Evolutionary conservation across 805 yeast genomes (phyloP).

Genomic region (Wickerhamomyces canadensis): DNA sequence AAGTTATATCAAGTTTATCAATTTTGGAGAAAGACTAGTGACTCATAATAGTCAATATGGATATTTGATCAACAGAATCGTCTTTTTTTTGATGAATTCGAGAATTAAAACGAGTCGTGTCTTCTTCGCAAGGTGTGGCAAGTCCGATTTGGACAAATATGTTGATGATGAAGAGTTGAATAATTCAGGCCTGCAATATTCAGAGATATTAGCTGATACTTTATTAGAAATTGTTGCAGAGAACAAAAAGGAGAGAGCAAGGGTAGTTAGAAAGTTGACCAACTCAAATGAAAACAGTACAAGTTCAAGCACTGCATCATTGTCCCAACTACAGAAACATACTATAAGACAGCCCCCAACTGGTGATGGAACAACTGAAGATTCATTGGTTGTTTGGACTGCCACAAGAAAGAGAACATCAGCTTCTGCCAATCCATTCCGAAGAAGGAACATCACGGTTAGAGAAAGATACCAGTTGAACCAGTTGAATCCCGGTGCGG

Average conservation of each 20-base stretch:
- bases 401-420: constrained; percentile 83
- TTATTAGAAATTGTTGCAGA: constrained; percentile 33
- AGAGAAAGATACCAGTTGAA: constrained; percentile 78
- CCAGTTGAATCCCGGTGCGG: constrained; percentile 85
- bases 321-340: constrained; percentile 14
- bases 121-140: constrained; percentile 83
- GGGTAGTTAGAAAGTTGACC: constrained; percentile 3
- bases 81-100: constrained; percentile 87
- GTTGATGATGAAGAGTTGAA: constrained; percentile 79
- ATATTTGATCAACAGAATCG: constrained; percentile 83
- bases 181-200: constrained; percentile 64
- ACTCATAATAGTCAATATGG: constrained; percentile 82
- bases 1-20: constrained; percentile 78
- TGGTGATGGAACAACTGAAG: constrained; percentile 52
- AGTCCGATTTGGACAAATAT: constrained; percentile 43
- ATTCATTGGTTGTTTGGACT: constrained; percentile 86
- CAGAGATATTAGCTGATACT: constrained; percentile 56
- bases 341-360: constrained; percentile 32
- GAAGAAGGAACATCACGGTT: constrained; percentile 55
- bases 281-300: constrained; percentile 6
- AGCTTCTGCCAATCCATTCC: constrained; percentile 70
- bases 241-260: constrained; percentile 17
- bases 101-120: constrained; percentile 83
- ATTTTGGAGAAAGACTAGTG: constrained; percentile 82
- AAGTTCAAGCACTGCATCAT: constrained; percentile 14